A percentile compares a stretch with the other conserved stretches of the same genome.
Evolutionary conservation across 208 protist species (phyloP).

Genomic region (Trypanosoma scelopori): DNA sequence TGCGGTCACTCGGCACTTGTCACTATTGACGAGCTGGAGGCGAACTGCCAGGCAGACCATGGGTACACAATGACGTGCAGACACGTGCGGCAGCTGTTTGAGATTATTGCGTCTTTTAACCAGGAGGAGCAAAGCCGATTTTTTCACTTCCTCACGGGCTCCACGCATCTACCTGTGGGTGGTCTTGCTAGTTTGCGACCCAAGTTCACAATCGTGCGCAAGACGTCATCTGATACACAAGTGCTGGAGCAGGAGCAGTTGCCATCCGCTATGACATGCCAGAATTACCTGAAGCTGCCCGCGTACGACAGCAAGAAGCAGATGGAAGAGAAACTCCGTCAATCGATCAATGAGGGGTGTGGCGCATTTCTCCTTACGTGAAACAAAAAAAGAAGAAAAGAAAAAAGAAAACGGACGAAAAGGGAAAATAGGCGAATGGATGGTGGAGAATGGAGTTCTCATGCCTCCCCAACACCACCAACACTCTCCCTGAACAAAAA

Average conservation of each 20-base stretch:
- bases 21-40: slow-evolving; percentile 68
- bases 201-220: slow-evolving; percentile 90
- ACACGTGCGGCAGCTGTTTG: slow-evolving; percentile 85
- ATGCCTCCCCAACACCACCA: too few relatives aligned
- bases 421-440: slow-evolving; percentile 7
- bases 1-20: slow-evolving; percentile 50
- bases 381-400: slow-evolving; percentile 6
- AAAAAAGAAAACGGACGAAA: not conserved
- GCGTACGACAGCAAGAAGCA: slow-evolving; percentile 80
- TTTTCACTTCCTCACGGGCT: slow-evolving; percentile 90
- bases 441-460: too few relatives aligned
- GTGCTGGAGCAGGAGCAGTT: slow-evolving; percentile 75
- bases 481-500: too few relatives aligned
- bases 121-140: slow-evolving; percentile 75
- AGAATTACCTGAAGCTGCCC: slow-evolving; percentile 93
- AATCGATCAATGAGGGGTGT: slow-evolving; percentile 83
- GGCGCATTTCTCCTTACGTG: slow-evolving; percentile 88
- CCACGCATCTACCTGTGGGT: slow-evolving; percentile 78
- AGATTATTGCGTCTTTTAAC: slow-evolving; percentile 76
- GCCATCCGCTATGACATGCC: slow-evolving; percentile 92
- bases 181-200: slow-evolving; percentile 73
- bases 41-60: slow-evolving; percentile 79
- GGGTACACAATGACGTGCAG: slow-evolving; percentile 79
- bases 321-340: slow-evolving; percentile 85
- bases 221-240: slow-evolving; percentile 54